These are phyloP conservation scores for Kurtzmaniella cleridarum DNA, from an alignment of 805 yeast species.

Conservation along the genomic window DNA sequence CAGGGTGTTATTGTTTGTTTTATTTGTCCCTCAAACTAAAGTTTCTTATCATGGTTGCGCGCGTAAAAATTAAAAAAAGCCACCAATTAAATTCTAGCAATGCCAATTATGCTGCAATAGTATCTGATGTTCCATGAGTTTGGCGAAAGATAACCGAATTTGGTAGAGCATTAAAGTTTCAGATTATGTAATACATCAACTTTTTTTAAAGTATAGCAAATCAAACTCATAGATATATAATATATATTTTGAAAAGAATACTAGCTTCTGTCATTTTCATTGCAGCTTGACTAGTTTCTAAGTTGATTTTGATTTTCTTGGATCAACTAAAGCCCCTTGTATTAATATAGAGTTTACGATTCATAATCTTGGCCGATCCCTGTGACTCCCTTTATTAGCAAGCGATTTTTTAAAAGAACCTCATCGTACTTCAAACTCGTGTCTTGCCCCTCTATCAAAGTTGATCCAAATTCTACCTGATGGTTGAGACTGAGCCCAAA, in stretches of 20 bases:
- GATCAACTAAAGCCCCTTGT: too few species aligned
- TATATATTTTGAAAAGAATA: too few species aligned
- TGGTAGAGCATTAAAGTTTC: not conserved
- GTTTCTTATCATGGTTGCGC: not conserved
- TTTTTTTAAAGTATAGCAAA: not conserved
- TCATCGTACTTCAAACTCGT: too few species aligned
- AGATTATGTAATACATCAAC: not conserved
- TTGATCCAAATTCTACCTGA: not conserved
- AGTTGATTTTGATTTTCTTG: too few species aligned
- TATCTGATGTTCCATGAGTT: not conserved
- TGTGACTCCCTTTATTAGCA: too few species aligned
- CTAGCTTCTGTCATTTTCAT: too few species aligned
- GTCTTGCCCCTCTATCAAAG: not conserved
- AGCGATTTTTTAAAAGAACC: too few species aligned
- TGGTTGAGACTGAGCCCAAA: conserved; percentile 1
- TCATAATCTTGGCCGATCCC: too few species aligned
- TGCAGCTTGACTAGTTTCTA: too few species aligned
- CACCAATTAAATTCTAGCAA: not conserved
- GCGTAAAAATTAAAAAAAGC: not conserved
- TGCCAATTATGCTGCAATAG: not conserved
- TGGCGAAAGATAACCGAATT: not conserved
- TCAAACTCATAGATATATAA: too few species aligned
- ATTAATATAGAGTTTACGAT: too few species aligned
- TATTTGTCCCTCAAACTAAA: not conserved
- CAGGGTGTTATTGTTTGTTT: too few species aligned